A percentile compares a stretch with the other conserved stretches of the same genome.
Evolutionary conservation across 257 asterid species (phyloP).

Genomic region (Buddleja alternifolia): DNA sequence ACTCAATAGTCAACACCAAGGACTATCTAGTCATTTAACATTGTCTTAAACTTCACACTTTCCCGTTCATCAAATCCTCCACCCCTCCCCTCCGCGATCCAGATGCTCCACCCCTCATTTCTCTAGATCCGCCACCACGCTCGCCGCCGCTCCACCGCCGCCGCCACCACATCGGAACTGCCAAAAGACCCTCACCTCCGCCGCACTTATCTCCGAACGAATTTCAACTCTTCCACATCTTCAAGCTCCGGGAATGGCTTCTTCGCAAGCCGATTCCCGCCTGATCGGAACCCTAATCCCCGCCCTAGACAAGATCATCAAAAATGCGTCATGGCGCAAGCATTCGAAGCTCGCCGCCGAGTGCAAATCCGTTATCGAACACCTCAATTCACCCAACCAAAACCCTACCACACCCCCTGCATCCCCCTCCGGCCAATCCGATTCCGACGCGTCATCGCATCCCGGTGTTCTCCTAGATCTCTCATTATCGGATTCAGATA

Average conservation of each 20-base stretch:
- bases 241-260: constrained; percentile 80
- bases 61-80: constrained; percentile 29
- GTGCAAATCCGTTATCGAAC: constrained; percentile 88
- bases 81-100: constrained; percentile 31
- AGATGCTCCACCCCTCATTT: constrained; percentile 26
- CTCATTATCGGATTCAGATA: constrained; percentile 71
- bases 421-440: constrained; percentile 57
- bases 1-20: constrained; percentile 8
- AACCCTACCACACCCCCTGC: constrained; percentile 58
- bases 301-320: constrained; percentile 83
- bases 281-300: constrained; percentile 67
- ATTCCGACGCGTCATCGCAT: constrained; percentile 46
- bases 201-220: constrained; percentile 11
- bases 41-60: constrained; percentile 10
- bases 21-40: constrained; percentile 33
- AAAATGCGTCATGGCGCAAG: constrained; percentile 94
- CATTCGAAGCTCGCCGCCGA: constrained; percentile 85
- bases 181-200: constrained; percentile 3
- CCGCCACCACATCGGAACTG: constrained; percentile 22
- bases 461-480: constrained; percentile 84
- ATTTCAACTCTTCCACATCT: constrained; percentile 26
- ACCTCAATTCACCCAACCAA: constrained; percentile 57
- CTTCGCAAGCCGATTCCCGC: constrained; percentile 97
- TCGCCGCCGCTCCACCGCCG: not conserved
- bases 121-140: constrained; percentile 36